Evolutionary conservation across 1,139 yeast genomes (phyloP).

Genomic region (Casaregolazyma suthepensis): DNA sequence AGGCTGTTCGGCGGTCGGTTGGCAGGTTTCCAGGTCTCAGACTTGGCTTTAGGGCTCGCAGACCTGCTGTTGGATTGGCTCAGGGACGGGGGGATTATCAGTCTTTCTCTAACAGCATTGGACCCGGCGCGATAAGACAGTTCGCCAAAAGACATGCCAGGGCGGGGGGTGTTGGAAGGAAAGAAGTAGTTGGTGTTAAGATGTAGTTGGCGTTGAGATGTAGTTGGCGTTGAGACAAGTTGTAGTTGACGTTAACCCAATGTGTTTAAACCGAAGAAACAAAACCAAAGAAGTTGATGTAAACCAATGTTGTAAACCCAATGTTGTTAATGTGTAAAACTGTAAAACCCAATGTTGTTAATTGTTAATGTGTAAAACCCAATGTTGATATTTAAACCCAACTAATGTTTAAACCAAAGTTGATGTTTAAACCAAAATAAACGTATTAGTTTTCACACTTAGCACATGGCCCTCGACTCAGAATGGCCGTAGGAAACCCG

Average conservation of each 20-base stretch:
- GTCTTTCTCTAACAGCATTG: slow-evolving; percentile 2
- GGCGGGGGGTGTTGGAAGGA: neutral
- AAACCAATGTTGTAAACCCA: too few species aligned
- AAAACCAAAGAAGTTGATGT: too few species aligned
- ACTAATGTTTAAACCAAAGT: too few species aligned
- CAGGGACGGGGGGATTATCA: slow-evolving; percentile 5
- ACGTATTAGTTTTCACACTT: neutral
- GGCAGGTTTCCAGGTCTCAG: neutral
- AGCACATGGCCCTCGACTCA: neutral
- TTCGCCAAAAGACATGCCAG: slow-evolving; percentile 6
- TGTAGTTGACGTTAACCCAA: too few species aligned
- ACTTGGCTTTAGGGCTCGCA: neutral
- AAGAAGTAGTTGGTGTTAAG: too few species aligned
- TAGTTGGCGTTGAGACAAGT: too few species aligned
- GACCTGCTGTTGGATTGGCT: neutral
- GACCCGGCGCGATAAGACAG: slow-evolving; percentile 6
- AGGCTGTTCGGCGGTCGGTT: neutral
- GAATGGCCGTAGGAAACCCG: slow-evolving; percentile 19
- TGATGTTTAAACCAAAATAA: neutral
- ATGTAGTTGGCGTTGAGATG: too few species aligned
- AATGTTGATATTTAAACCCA: too few species aligned
- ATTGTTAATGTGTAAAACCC: too few species aligned
- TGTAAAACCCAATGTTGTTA: too few species aligned
- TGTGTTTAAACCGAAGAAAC: too few species aligned
- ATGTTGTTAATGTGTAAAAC: too few species aligned